Percentiles rank a stretch among this genome's conserved stretches.
Evolutionary conservation across 2,329 filamentous ascomycete species (phyloP).

Genomic region (Fusarium hainanense): DNA sequence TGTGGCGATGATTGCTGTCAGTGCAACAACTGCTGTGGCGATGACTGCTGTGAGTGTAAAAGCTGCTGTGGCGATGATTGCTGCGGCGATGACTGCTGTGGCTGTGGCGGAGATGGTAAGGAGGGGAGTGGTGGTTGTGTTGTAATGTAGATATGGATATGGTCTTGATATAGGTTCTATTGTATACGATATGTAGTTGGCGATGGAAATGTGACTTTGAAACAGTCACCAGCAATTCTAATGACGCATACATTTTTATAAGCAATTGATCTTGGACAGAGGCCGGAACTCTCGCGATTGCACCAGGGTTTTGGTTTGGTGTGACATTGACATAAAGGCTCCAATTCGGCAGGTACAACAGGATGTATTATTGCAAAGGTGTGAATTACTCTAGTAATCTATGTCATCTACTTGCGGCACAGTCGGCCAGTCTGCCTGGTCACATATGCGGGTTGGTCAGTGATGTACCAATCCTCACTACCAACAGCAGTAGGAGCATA

Average conservation of each 20-base stretch:
- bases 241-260: accelerated
- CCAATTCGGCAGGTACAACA: no score
- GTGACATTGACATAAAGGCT: not conserved
- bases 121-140: constrained; percentile 12
- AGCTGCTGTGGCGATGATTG: not conserved
- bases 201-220: not conserved
- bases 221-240: not conserved
- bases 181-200: not conserved
- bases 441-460: constrained; percentile 23
- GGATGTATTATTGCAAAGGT: not conserved
- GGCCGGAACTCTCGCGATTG: accelerated
- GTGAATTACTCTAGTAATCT: not conserved
- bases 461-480: constrained; percentile 51
- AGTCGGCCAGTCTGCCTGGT: constrained; percentile 35
- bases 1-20: not conserved
- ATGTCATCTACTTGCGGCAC: constrained; percentile 22
- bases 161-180: accelerated
- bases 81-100: not conserved
- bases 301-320: accelerated
- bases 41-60: not conserved
- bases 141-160: not conserved
- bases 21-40: not conserved
- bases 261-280: not conserved
- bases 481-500: constrained; percentile 53
- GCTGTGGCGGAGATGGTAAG: not conserved